Conservation (phyloP, 2,329 filamentous ascomycete species). For the Acarospora socialis region DNA sequence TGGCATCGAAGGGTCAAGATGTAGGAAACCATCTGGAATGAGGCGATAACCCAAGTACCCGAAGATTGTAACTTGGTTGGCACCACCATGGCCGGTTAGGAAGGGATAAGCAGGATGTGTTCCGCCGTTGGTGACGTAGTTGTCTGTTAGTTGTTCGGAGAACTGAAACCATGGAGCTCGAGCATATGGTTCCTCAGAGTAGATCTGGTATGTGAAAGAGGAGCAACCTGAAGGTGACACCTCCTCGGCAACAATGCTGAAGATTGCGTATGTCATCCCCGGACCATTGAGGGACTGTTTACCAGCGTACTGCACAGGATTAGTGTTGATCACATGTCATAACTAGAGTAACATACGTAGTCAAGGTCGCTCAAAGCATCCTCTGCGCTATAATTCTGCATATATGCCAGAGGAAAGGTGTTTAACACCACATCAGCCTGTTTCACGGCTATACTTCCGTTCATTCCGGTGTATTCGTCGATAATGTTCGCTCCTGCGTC, state of each 20-base stretch:
- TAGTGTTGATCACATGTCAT: slow-evolving; percentile 5
- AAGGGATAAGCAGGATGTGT: slow-evolving; percentile 58
- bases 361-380: slow-evolving; percentile 45
- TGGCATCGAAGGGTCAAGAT: slow-evolving; percentile 50
- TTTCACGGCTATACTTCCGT: slow-evolving; percentile 51
- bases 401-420: slow-evolving; percentile 49
- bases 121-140: slow-evolving; percentile 45
- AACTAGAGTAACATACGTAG: slow-evolving; percentile 33
- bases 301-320: slow-evolving; percentile 40
- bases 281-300: slow-evolving; percentile 55
- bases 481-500: slow-evolving; percentile 44
- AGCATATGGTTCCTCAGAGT: slow-evolving; percentile 48
- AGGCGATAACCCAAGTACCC: slow-evolving; percentile 53
- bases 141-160: slow-evolving; percentile 53
- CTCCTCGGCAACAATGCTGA: slow-evolving; percentile 51
- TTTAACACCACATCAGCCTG: slow-evolving; percentile 57
- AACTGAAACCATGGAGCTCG: slow-evolving; percentile 56
- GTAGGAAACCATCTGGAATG: slow-evolving; percentile 41
- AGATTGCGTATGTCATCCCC: slow-evolving; percentile 60
- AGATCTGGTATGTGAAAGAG: slow-evolving; percentile 52
- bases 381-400: slow-evolving; percentile 36
- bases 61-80: slow-evolving; percentile 52
- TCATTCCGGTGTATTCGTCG: slow-evolving; percentile 51
- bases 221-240: slow-evolving; percentile 54
- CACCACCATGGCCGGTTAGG: slow-evolving; percentile 55